Conservation (phyloP, 768 basidiomycete species). For the Saitozyma podzolica region DNA sequence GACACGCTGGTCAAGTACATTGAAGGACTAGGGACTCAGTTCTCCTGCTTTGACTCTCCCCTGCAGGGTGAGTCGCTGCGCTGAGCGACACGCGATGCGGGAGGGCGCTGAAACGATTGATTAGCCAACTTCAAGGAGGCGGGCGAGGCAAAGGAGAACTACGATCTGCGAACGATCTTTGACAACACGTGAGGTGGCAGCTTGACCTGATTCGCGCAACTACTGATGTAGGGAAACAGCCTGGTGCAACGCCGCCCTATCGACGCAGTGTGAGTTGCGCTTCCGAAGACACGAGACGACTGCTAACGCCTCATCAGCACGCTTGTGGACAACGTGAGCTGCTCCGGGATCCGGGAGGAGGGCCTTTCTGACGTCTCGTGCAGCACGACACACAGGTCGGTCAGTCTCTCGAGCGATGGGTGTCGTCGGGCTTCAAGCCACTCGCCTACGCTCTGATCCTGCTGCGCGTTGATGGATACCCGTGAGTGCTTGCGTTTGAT, state of each 20-base stretch:
- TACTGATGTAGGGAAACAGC: not conserved
- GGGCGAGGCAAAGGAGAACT: constrained; percentile 65
- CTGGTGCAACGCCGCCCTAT: constrained; percentile 68
- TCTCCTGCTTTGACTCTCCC: constrained; percentile 87
- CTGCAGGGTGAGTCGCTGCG: constrained; percentile 59
- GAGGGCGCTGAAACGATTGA: not conserved
- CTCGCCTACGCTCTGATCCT: constrained; percentile 56
- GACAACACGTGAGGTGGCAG: constrained; percentile 57
- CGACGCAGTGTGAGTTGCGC: constrained; percentile 65
- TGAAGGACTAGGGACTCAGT: constrained; percentile 57
- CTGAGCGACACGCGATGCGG: not conserved
- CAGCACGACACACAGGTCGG: constrained; percentile 54
- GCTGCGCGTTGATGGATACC: constrained; percentile 55
- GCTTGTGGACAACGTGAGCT: constrained; percentile 46
- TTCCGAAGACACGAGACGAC: not conserved
- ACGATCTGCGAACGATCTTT: constrained; percentile 75
- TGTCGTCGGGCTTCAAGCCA: constrained; percentile 54
- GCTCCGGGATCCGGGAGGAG: not conserved
- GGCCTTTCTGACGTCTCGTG: not conserved
- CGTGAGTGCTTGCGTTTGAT: constrained; percentile 25
- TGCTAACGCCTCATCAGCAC: constrained; percentile 17
- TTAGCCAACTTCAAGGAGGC: constrained; percentile 58
- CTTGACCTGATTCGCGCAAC: not conserved
- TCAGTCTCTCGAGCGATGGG: constrained; percentile 54
- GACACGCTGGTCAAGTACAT: constrained; percentile 46